Base-by-base conservation (phyloP, 2,329 filamentous ascomycete species). In the Calonectria pseudoreteaudii region DNA sequence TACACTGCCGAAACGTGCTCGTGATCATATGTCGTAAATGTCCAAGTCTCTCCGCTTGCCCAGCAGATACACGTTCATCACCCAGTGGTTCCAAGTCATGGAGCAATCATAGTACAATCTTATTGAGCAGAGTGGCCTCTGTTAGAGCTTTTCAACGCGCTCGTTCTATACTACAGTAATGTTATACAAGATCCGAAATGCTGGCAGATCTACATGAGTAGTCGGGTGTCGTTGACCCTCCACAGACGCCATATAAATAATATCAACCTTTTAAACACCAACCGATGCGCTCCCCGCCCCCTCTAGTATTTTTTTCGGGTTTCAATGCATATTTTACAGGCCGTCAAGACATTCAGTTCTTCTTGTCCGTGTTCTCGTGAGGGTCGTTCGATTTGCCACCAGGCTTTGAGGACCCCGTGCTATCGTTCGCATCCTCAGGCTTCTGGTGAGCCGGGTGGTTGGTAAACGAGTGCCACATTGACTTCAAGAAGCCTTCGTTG, bases 401-500 rank as follows among this genome's bases (percentile, higher is more conserved):
- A 36, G 75, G 70, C 36, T 77, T 77, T 49, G 74, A 60, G 16
- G 70, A 66, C 47, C 58, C 81, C 52, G 78, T 72, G 66, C 75
- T 72, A 23, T 78, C 77, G 65, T 81, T 76, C 47, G 74, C 75
- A 30, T 76, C 64, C 75, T 77, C 65, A 70, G 79, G 36, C 72
- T 86, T 84, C 73, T 88, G 86, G 76, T 91, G 90, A 8, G 87
- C 88, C 0, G 90, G 88, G 80, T 97, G 92, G 80, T 95, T 94
- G n/a, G 94, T 98, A 70, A 98, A 85, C 77, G 93, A 95, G 83
- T 98, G 95, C 96, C 96, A 98, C 77, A 97, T 92, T 52, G 93
- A 95, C 87, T 97, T 98, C 74, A 98, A 86, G 82, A 98, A 98
- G 3, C 96, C 95, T 84, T 98, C 96, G 81, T 94, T 92, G 85